phyloP scores from a whole-genome alignment of 73 alveolate genomes.

The Paramecium pentaurelia region DNA sequence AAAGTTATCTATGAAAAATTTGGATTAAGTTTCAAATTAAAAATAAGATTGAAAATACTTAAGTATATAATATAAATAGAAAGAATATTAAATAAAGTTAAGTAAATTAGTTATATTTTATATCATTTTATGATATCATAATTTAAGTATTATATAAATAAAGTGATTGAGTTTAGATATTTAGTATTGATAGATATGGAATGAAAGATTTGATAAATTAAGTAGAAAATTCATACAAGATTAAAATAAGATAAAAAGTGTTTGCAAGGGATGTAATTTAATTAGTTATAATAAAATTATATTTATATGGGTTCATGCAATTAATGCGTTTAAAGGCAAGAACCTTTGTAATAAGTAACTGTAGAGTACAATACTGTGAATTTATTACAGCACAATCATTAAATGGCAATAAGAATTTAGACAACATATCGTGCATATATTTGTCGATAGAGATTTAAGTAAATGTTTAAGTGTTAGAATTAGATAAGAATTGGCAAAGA shows the following conservation, averaged over 20 bases:
- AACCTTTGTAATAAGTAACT: not conserved
- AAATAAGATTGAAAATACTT: too few species aligned
- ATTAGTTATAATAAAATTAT: not conserved
- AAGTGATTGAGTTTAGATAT: not conserved
- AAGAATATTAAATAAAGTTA: too few species aligned
- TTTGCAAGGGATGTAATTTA: not conserved
- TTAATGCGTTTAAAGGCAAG: not conserved
- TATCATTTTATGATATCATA: too few species aligned
- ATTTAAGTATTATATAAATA: not conserved
- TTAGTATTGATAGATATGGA: not conserved
- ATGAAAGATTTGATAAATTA: not conserved
- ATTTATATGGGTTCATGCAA: conserved; percentile 25
- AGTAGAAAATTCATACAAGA: not conserved
- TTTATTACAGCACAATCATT: not conserved
- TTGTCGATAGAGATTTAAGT: not conserved
- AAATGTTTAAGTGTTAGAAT: not conserved
- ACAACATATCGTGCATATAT: not conserved
- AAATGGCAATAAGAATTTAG: not conserved
- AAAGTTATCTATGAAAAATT: too few species aligned
- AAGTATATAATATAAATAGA: too few species aligned
- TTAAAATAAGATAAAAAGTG: not conserved
- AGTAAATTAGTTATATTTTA: too few species aligned
- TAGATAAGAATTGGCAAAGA: not conserved
- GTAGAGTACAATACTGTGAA: not conserved
- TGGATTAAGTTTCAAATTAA: too few species aligned